These are phyloP conservation scores for Apiotrichum porosum DNA, from an alignment of 1,284 basidiomycete genomes.

Conservation along the genomic window DNA sequence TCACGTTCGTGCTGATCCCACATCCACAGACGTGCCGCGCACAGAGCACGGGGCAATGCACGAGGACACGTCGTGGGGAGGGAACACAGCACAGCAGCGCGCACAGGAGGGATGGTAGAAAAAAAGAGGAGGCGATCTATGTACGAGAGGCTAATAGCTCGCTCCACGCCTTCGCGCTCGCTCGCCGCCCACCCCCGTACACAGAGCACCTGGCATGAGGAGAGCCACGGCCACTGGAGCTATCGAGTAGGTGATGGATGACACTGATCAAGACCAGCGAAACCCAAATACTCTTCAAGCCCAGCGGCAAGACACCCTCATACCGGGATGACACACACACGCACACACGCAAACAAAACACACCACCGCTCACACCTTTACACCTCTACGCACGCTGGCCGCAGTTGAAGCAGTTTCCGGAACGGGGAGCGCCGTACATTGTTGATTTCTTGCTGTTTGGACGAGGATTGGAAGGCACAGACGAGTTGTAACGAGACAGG, in stretches of 20 bases:
- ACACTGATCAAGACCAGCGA: too few species aligned
- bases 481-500: not conserved
- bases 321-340: slow-evolving; percentile 1
- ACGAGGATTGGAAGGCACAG: too few species aligned
- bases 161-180: slow-evolving; percentile 27
- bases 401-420: slow-evolving; percentile 48
- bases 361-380: slow-evolving; percentile 9
- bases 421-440: slow-evolving; percentile 40
- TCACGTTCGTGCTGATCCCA: too few species aligned
- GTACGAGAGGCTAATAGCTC: slow-evolving; percentile 29
- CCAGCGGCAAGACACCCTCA: not conserved
- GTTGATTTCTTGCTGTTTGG: slow-evolving; percentile 14
- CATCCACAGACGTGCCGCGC: too few species aligned
- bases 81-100: not conserved
- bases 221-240: too few species aligned
- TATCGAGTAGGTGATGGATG: slow-evolving; percentile 1
- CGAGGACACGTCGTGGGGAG: too few species aligned
- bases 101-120: not conserved
- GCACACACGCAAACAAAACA: slow-evolving; percentile 13
- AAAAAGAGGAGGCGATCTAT: slow-evolving; percentile 14
- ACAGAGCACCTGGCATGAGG: slow-evolving; percentile 18
- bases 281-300: too few species aligned
- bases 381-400: slow-evolving; percentile 40
- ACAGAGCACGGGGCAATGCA: too few species aligned
- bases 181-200: slow-evolving; percentile 33